Evolutionary conservation across 257 asterid species (phyloP).

Genomic region (Solanum chmielewskii): DNA sequence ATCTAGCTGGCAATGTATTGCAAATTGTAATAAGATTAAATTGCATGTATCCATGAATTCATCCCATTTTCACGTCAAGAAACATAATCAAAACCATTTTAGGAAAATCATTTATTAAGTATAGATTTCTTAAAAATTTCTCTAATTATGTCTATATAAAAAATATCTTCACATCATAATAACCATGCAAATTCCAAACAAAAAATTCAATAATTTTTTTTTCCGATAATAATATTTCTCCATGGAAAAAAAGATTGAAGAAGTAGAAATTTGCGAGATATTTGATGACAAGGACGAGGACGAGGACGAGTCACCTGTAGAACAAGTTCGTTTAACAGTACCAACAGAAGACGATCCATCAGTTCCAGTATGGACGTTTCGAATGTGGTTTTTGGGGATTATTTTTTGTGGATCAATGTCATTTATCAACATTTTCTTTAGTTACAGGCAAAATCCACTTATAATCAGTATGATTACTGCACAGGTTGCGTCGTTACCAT

Average conservation of each 20-base stretch:
- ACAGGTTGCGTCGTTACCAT: constrained; percentile 45
- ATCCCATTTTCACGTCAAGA: not conserved
- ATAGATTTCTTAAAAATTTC: not conserved
- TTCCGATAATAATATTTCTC: not conserved
- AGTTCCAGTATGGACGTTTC: constrained; percentile 56
- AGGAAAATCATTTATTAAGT: not conserved
- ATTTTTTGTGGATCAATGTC: constrained; percentile 36
- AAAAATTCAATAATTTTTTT: not conserved
- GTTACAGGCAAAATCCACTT: constrained; percentile 40
- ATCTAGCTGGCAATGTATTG: not conserved
- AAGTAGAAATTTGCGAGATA: not conserved
- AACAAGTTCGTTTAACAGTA: constrained; percentile 51
- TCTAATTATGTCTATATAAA: not conserved
- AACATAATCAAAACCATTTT: not conserved
- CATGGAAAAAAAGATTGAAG: not conserved
- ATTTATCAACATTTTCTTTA: constrained; percentile 45
- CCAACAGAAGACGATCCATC: constrained; percentile 36
- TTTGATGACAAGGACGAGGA: not conserved
- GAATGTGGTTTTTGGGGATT: constrained; percentile 52
- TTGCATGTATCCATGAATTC: not conserved
- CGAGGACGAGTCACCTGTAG: constrained; percentile 19
- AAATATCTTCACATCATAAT: not conserved
- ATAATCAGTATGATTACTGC: constrained; percentile 29
- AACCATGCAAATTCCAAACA: not conserved
- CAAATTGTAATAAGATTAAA: not conserved